Conservation (phyloP, 1,139 yeast genomes). For the Debaryomyces psychrophilus region DNA sequence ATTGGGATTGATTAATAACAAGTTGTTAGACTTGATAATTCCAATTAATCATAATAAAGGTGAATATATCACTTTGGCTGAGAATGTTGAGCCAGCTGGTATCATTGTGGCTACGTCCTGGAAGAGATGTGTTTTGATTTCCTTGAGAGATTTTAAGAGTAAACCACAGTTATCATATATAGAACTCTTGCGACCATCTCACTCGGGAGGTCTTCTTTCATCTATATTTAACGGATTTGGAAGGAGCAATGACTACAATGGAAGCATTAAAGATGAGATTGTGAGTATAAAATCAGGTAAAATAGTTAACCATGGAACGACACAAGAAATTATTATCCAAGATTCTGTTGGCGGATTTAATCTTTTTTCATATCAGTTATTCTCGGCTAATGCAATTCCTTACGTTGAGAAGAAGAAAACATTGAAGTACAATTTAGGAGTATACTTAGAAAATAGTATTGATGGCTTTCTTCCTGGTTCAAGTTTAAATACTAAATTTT, state of each 20-base stretch:
- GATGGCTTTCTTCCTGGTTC: constrained; percentile 47
- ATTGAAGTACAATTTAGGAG: constrained; percentile 31
- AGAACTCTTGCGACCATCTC: constrained; percentile 36
- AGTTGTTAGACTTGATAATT: constrained; percentile 38
- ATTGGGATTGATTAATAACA: constrained; percentile 58
- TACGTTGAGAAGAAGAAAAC: constrained; percentile 31
- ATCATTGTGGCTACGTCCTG: constrained; percentile 70
- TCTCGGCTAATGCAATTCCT: constrained; percentile 36
- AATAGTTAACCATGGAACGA: constrained; percentile 52
- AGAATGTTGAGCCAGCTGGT: constrained; percentile 76
- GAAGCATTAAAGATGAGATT: constrained; percentile 45
- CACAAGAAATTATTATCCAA: constrained; percentile 46
- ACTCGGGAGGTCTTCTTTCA: constrained; percentile 28
- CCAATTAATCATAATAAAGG: constrained; percentile 43
- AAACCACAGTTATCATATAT: constrained; percentile 50
- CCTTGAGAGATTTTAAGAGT: constrained; percentile 71
- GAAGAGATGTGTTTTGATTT: constrained; percentile 65
- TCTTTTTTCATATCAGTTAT: constrained; percentile 34
- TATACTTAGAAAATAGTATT: constrained; percentile 36
- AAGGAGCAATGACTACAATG: constrained; percentile 27
- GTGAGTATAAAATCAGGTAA: constrained; percentile 63
- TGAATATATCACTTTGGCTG: constrained; percentile 60
- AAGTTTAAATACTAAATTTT: constrained; percentile 37
- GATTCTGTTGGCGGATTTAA: constrained; percentile 50
- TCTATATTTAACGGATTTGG: constrained; percentile 23